phyloP scores from a whole-genome alignment of 2,329 filamentous ascomycete genomes.

The Pseudocercospora eumusae region DNA sequence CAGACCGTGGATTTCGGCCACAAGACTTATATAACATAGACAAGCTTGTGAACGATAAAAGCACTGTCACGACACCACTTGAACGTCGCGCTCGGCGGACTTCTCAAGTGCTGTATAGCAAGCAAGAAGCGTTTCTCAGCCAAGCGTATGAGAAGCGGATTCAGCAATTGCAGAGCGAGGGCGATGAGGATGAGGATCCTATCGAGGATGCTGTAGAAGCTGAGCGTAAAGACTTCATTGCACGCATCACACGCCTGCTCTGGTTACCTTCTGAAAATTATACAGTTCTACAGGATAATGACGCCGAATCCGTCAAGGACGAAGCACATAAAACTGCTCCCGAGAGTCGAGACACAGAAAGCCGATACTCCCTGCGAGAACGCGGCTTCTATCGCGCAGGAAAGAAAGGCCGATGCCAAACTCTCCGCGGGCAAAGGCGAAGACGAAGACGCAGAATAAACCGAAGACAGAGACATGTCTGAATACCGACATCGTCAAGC shows the following conservation, averaged over 20 bases:
- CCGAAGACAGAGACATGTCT: neutral
- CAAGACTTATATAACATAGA: slow-evolving; percentile 46
- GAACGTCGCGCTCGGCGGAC: slow-evolving; percentile 48
- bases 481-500: neutral
- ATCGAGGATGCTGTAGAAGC: slow-evolving; percentile 52
- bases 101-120: slow-evolving; percentile 48
- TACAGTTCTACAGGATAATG: neutral
- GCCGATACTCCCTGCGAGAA: slow-evolving; percentile 56
- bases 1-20: slow-evolving; percentile 49
- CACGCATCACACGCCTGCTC: slow-evolving; percentile 50
- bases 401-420: slow-evolving; percentile 57
- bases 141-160: slow-evolving; percentile 47
- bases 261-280: slow-evolving; percentile 45
- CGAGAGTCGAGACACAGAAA: slow-evolving; percentile 51
- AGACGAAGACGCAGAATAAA: slow-evolving; percentile 25
- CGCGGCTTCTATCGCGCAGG: slow-evolving; percentile 45
- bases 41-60: slow-evolving; percentile 42
- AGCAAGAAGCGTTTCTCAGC: slow-evolving; percentile 50
- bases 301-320: neutral
- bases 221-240: slow-evolving; percentile 48
- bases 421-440: slow-evolving; percentile 17
- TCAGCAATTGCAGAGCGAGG: slow-evolving; percentile 36
- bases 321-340: neutral
- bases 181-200: slow-evolving; percentile 50
- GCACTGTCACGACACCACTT: slow-evolving; percentile 44